phyloP scores from a whole-genome alignment of 192 early-diverging fungal genomes.

The Coemansia sp. region DNA sequence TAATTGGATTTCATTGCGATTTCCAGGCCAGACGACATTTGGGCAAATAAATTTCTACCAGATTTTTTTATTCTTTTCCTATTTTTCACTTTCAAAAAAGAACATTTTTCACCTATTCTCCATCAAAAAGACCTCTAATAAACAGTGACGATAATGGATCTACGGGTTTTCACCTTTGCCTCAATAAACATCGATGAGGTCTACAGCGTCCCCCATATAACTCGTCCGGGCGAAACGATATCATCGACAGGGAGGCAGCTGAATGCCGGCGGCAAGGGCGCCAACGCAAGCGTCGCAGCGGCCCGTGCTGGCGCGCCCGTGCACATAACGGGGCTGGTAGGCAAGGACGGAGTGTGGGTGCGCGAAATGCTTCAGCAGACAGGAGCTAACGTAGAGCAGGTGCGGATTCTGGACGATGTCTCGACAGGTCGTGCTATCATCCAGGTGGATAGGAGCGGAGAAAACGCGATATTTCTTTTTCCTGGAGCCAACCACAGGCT shows the following conservation, averaged over 20 bases:
- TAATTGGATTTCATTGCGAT: too few species aligned
- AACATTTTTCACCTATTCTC: not conserved
- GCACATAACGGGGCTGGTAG: conserved; percentile 77
- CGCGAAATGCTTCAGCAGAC: conserved; percentile 60
- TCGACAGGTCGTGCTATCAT: conserved; percentile 85
- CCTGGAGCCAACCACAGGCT: conserved; percentile 74
- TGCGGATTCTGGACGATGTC: conserved; percentile 57
- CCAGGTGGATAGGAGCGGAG: conserved; percentile 71
- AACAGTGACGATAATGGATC: conserved; percentile 12
- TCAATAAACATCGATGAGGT: conserved; percentile 59
- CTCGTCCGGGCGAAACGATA: conserved; percentile 44
- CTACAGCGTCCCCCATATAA: conserved; percentile 46
- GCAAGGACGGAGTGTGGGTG: conserved; percentile 81
- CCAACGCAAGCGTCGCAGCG: conserved; percentile 87
- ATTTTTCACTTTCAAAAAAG: not conserved
- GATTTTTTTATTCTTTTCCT: too few species aligned
- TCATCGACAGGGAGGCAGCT: conserved; percentile 27
- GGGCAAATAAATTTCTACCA: too few species aligned
- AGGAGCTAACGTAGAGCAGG: conserved; percentile 67
- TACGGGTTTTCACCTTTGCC: conserved; percentile 34
- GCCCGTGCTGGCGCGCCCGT: conserved; percentile 70
- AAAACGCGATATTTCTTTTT: conserved; percentile 87
- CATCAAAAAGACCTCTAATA: not conserved
- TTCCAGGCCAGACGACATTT: too few species aligned
- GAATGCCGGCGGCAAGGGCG: conserved; percentile 63